Evolutionary conservation across 2,329 filamentous ascomycete species (phyloP).

Genomic region (Cytospora mali): DNA sequence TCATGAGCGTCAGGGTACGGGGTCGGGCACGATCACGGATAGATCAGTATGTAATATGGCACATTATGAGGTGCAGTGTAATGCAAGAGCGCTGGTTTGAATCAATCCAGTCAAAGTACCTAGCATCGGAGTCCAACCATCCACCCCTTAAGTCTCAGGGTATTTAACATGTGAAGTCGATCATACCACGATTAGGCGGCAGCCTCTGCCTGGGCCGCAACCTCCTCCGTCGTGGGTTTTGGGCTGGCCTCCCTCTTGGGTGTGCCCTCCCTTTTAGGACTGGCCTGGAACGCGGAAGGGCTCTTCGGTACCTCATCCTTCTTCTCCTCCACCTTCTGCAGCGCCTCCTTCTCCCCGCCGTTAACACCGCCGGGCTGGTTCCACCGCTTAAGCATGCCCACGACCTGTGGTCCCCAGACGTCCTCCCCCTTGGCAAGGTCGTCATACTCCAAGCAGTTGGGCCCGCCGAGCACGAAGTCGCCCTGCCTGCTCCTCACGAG

Average conservation of each 20-base stretch:
- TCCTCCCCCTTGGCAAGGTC: conserved; percentile 77
- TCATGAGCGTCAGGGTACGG: neutral
- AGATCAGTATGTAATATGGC: conserved; percentile 2
- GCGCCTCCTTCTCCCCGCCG: conserved; percentile 29
- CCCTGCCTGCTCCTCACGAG: conserved; percentile 81
- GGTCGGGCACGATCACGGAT: conserved; percentile 5
- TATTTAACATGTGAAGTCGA: too few species aligned
- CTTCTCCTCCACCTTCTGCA: conserved; percentile 25
- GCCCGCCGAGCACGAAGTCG: conserved; percentile 70
- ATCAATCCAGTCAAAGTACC: neutral
- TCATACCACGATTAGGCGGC: neutral
- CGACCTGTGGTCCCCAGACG: conserved; percentile 79
- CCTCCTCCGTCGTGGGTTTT: neutral
- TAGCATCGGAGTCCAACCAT: too few species aligned
- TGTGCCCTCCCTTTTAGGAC: conserved; percentile 10
- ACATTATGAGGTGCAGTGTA: neutral
- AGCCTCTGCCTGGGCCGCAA: neutral
- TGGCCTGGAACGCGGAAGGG: neutral
- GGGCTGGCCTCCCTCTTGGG: conserved; percentile 10
- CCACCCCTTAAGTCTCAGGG: too few species aligned
- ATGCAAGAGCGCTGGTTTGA: neutral
- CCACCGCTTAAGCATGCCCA: conserved; percentile 51
- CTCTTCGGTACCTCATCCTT: conserved; percentile 19
- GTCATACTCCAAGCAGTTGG: conserved; percentile 76
- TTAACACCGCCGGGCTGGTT: conserved; percentile 29